Evolutionary conservation across 2,329 filamentous ascomycete genomes (phyloP).

Genomic region (Scleromitrula shiraiana): DNA sequence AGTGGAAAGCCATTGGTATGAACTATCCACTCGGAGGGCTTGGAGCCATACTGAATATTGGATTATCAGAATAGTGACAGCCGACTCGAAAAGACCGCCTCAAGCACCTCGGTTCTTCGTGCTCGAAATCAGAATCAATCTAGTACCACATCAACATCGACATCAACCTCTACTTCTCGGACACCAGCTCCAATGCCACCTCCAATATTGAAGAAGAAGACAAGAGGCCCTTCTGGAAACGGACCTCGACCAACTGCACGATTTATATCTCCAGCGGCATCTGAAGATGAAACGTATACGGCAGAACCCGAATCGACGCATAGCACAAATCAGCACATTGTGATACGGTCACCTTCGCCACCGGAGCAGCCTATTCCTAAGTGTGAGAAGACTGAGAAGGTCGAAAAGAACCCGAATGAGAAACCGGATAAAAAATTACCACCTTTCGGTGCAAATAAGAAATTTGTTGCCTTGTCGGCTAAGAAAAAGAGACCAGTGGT

Average conservation of each 20-base stretch:
- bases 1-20: slow-evolving; percentile 37
- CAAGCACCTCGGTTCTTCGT: slow-evolving; percentile 19
- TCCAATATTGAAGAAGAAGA: slow-evolving; percentile 56
- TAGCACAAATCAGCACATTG: slow-evolving; percentile 31
- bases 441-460: slow-evolving; percentile 26
- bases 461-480: slow-evolving; percentile 37
- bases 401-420: not conserved
- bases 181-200: slow-evolving; percentile 38
- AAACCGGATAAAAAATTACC: slow-evolving; percentile 13
- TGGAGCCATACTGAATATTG: slow-evolving; percentile 20
- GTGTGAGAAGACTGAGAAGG: slow-evolving; percentile 15
- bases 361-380: slow-evolving; percentile 11
- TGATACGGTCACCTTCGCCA: slow-evolving; percentile 21
- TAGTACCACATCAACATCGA: slow-evolving; percentile 15
- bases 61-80: slow-evolving; percentile 17
- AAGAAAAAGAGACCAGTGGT: slow-evolving; percentile 40
- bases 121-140: slow-evolving; percentile 12
- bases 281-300: slow-evolving; percentile 33
- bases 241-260: slow-evolving; percentile 51
- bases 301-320: slow-evolving; percentile 37
- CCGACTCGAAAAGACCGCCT: slow-evolving; percentile 14
- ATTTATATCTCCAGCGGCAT: slow-evolving; percentile 48
- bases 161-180: slow-evolving; percentile 14
- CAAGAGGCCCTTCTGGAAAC: slow-evolving; percentile 43
- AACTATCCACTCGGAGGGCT: slow-evolving; percentile 9